Conservation (phyloP, 768 basidiomycete species). For the Ramaria sp. region DNA sequence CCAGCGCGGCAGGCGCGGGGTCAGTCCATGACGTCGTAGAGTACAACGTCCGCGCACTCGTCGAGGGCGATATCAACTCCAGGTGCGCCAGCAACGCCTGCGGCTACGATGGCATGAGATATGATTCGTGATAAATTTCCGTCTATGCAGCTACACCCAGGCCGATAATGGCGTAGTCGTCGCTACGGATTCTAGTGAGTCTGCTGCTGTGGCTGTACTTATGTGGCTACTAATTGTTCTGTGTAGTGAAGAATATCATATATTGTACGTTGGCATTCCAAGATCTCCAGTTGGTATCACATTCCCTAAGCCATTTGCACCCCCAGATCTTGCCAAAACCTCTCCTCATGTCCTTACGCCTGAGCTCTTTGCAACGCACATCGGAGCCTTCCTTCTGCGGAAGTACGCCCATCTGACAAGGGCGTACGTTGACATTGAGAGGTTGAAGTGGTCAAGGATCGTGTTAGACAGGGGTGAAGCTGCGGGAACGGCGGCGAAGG, state of each 20-base stretch:
- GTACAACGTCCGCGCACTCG: constrained; percentile 67
- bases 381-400: constrained; percentile 72
- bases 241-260: constrained; percentile 55
- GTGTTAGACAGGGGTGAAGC: constrained; percentile 2
- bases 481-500: constrained; percentile 8
- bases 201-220: not conserved
- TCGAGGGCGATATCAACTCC: constrained; percentile 76
- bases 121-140: not conserved
- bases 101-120: not conserved
- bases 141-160: constrained; percentile 56
- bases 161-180: constrained; percentile 86
- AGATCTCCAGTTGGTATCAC: too few relatives aligned
- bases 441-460: constrained; percentile 80
- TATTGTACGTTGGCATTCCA: constrained; percentile 33
- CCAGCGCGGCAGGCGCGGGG: constrained; percentile 9
- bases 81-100: constrained; percentile 51
- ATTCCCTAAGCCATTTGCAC: not conserved
- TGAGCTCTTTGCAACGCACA: constrained; percentile 79
- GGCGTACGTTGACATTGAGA: constrained; percentile 60
- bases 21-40: constrained; percentile 61
- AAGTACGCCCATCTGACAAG: constrained; percentile 71
- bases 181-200: constrained; percentile 78
- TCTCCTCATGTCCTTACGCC: constrained; percentile 80
- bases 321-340: constrained; percentile 70
- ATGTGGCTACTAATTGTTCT: not conserved